phyloP scores from a whole-genome alignment of 129 eudicot genomes.

The Artemisia annua region DNA sequence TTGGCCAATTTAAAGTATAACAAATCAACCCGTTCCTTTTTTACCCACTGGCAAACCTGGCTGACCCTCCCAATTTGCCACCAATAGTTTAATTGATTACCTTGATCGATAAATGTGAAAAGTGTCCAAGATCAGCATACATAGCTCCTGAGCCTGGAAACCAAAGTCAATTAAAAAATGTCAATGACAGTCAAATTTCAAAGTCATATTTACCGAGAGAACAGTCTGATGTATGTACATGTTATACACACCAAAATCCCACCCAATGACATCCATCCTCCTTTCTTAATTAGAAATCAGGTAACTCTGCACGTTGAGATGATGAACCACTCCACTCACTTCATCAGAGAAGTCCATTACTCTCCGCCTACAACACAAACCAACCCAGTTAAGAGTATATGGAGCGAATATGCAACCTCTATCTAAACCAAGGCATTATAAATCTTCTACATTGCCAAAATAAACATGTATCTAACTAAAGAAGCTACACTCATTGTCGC shows the following conservation, averaged over 20 bases:
- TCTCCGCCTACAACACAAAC: too few relatives aligned
- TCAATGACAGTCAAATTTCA: neutral
- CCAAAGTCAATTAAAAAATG: constrained; percentile 4
- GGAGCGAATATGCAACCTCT: too few relatives aligned
- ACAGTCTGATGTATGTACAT: constrained; percentile 35
- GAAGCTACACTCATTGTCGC: too few relatives aligned
- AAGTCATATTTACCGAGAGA: constrained; percentile 9
- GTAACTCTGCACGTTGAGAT: too few relatives aligned
- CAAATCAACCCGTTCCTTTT: neutral
- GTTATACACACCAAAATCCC: constrained; percentile 82
- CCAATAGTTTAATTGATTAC: constrained; percentile 32
- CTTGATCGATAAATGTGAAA: constrained; percentile 83
- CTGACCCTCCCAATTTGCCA: neutral
- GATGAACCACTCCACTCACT: too few relatives aligned
- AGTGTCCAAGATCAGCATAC: constrained; percentile 96
- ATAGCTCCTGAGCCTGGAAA: constrained; percentile 84
- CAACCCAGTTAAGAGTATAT: too few relatives aligned
- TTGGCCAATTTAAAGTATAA: too few relatives aligned
- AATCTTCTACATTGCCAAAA: too few relatives aligned
- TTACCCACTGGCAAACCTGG: neutral
- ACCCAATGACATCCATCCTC: constrained; percentile 96
- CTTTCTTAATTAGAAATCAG: too few relatives aligned
- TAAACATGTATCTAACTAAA: too few relatives aligned
- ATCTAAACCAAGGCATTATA: too few relatives aligned
- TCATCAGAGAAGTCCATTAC: too few relatives aligned